Evolutionary conservation across 805 yeast genomes (phyloP).

Genomic region (Cyberlindnera misumaiensis): DNA sequence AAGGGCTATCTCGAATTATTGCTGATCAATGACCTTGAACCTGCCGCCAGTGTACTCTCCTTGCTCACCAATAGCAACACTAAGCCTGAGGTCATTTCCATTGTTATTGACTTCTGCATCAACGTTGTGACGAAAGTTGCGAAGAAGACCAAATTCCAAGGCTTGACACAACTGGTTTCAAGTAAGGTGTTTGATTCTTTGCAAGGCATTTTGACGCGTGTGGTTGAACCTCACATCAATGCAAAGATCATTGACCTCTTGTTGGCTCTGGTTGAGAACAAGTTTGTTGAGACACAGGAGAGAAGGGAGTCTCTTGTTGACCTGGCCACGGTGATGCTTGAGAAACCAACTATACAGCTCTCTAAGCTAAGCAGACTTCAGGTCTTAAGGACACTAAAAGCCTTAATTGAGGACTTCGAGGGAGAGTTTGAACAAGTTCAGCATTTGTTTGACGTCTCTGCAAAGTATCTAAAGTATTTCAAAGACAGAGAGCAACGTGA

Average conservation of each 20-base stretch:
- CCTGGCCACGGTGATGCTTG: constrained; percentile 54
- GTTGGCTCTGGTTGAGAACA: constrained; percentile 46
- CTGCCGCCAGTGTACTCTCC: constrained; percentile 48
- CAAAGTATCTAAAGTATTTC: constrained; percentile 53
- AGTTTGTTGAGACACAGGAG: constrained; percentile 47
- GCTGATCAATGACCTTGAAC: constrained; percentile 46
- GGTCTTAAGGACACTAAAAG: constrained; percentile 49
- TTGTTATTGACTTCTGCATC: constrained; percentile 49
- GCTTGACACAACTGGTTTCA: constrained; percentile 52
- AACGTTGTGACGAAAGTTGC: constrained; percentile 37
- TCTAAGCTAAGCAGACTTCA: constrained; percentile 46
- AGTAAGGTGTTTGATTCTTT: constrained; percentile 44
- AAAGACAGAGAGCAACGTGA: constrained; percentile 56
- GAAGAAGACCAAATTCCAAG: constrained; percentile 36
- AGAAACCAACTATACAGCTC: constrained; percentile 47
- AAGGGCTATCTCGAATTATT: constrained; percentile 44
- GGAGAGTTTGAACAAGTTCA: constrained; percentile 46
- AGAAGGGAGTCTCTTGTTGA: constrained; percentile 46
- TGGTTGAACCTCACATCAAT: constrained; percentile 37
- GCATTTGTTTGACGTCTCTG: constrained; percentile 41
- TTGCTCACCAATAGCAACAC: constrained; percentile 48
- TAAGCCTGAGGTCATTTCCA: constrained; percentile 57
- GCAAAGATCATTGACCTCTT: constrained; percentile 46
- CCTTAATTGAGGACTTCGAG: constrained; percentile 46
- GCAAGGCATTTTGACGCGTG: constrained; percentile 39